These are phyloP conservation scores for Heracleum sosnowskyi DNA, from an alignment of 129 eudicot genomes.

Conservation along the genomic window DNA sequence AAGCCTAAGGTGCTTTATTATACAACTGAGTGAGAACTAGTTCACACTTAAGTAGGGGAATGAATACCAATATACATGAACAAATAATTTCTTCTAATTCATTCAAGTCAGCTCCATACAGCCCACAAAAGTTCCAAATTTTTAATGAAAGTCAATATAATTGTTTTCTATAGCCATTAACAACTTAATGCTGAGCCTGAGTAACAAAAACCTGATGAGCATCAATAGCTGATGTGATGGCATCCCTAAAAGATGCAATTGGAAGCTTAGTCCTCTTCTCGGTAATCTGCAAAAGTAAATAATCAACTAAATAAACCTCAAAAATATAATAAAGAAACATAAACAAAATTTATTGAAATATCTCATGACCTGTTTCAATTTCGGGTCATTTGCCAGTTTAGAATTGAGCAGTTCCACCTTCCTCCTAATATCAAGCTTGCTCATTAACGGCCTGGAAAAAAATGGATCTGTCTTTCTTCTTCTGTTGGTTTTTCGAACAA, in stretches of 20 bases:
- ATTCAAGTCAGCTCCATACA: not conserved
- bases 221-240: conserved; percentile 57
- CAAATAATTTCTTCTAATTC: not conserved
- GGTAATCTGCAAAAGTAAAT: conserved; percentile 40
- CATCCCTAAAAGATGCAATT: conserved; percentile 64
- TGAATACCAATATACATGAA: not conserved
- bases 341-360: not conserved
- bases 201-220: conserved; percentile 62
- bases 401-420: conserved; percentile 45
- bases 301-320: not conserved
- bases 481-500: conserved; percentile 16
- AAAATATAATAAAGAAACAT: not conserved
- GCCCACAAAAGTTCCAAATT: not conserved
- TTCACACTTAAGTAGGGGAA: not conserved
- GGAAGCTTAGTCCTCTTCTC: conserved; percentile 80
- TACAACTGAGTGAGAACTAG: not conserved
- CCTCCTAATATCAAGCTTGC: conserved; percentile 38
- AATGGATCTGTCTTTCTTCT: conserved; percentile 34
- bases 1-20: not conserved
- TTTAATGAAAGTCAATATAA: not conserved
- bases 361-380: conserved; percentile 52
- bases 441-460: conserved; percentile 46
- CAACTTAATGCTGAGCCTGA: not conserved
- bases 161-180: not conserved
- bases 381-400: conserved; percentile 26